Base-by-base conservation (phyloP, 345 rosid species). In the Cochlearia excelsa region DNA sequence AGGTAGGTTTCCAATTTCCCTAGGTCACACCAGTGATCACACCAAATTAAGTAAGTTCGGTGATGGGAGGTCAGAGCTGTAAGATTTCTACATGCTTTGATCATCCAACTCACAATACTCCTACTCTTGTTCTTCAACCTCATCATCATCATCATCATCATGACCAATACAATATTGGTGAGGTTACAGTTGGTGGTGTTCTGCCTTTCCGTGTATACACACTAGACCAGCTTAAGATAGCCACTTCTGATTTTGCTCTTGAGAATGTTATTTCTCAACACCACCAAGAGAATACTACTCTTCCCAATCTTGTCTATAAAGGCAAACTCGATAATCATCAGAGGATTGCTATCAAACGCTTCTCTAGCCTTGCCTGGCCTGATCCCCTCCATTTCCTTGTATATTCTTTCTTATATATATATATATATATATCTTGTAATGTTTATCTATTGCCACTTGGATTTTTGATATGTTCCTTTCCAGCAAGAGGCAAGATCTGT, bases 401-500 rank as follows among this genome's bases (percentile, higher is more conserved):
- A 34, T 51, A 5, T 37, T 16, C 23, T 16, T 16, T 16, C 23
- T 16, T 16, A 16, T 16, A 16, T 16, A 16, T 16, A 43, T 33
- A 4, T 51, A 51, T n/a, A 28, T 9, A 10, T 7, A 43, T 45
- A 16, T 30, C 1, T 1, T 40, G 23, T 16, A 16, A 16, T 16
- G 23, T 9, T 28, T 38, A 4, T 50, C 35, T 28, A 41, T 30
- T 16, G 8, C 28, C 31, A 3, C 63, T 43, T n/a, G 33, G 8
- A 31, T 30, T 73, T 35, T 53, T 65, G 7, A 2, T 68, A 31
- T 51, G 23, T 16, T 16, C 23, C 23, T 16, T 16, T 16, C 23
- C 23, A 91, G 95, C 95, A 86, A 58, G 98, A 91, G 77, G 98
- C 96, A 1, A 90, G 83, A 78, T 73, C 86, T 8, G 97, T 90